phyloP scores from a whole-genome alignment of 352 stramenopile genomes.

The Phytophthora aleatoria region DNA sequence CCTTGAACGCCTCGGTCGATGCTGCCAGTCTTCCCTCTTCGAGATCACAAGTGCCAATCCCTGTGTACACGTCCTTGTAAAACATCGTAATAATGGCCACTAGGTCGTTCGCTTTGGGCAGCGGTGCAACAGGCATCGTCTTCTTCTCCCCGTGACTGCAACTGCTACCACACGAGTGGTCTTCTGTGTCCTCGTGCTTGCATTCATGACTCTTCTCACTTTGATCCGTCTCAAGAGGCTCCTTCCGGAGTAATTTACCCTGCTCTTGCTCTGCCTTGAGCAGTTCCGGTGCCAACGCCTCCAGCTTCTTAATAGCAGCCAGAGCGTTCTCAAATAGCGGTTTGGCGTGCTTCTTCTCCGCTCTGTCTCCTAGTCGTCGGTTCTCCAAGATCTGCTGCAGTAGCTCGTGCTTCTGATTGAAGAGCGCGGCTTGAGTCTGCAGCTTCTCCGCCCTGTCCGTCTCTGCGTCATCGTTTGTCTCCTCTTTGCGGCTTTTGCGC shows the following conservation, averaged over 20 bases:
- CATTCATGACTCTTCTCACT: slow-evolving; percentile 8
- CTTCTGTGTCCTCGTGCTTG: slow-evolving; percentile 10
- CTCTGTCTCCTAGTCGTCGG: slow-evolving; percentile 42
- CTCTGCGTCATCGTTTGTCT: neutral
- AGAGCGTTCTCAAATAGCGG: slow-evolving; percentile 44
- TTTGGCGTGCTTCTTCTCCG: slow-evolving; percentile 23
- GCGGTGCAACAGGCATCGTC: neutral
- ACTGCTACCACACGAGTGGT: slow-evolving; percentile 16
- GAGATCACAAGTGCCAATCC: slow-evolving; percentile 53
- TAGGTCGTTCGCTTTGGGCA: slow-evolving; percentile 59
- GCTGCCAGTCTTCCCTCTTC: slow-evolving; percentile 32
- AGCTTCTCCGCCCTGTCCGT: slow-evolving; percentile 22
- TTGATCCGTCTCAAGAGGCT: slow-evolving; percentile 5
- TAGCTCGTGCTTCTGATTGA: slow-evolving; percentile 56
- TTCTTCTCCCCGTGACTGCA: slow-evolving; percentile 24
- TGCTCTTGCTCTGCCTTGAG: slow-evolving; percentile 31
- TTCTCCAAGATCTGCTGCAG: slow-evolving; percentile 51
- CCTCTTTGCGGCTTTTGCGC: slow-evolving; percentile 5
- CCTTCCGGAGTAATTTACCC: slow-evolving; percentile 6
- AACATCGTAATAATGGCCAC: slow-evolving; percentile 68
- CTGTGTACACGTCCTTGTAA: slow-evolving; percentile 66
- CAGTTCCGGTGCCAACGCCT: slow-evolving; percentile 48
- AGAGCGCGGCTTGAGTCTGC: slow-evolving; percentile 38
- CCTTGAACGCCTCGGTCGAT: slow-evolving; percentile 68
- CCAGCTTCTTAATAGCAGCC: slow-evolving; percentile 34